Base-by-base conservation (phyloP, 306 rosid genomes). In the Prunus mume region DNA sequence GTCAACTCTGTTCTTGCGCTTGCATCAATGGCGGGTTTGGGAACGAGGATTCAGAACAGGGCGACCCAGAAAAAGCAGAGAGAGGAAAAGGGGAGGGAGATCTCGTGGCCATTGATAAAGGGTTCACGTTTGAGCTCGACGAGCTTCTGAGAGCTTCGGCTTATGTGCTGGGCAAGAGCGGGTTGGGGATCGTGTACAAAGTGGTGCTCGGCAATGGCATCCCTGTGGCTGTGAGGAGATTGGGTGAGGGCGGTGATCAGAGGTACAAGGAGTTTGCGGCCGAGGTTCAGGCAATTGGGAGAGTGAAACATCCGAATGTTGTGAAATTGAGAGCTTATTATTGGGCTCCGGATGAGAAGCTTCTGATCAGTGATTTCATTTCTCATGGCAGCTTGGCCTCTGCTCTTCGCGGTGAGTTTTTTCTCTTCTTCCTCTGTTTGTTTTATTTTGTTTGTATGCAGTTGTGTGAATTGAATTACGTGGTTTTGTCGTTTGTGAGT, bases 261-360 rank as follows among this genome's bases (percentile, higher is more conserved):
- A 87, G 99, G 86, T 96, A 91, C 22, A 92, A 88, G 86, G 99
- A 96, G 74, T 96, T 96, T 60, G 91, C 86, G 38, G 86, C 97
- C 76, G 99, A 96, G 80, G 88, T 91, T 50, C 93, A 89, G 74
- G 97, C 97, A 17, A 96, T 96, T 66, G 99, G 97, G 82, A 88
- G 84, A 67, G 93, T 96, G 38, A 96, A 93, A 63, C 99, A 96
- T 71, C 99, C 99, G 0, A 96, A 96, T 55, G 68, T 96, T 71
- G 97, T 92, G 27, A 92, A 2, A 76, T 64, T 96, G 67, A 89
- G 97, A 70, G 99, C 99, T 12, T 96, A 92, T 34, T 96, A 92
- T 72, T 96, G 98, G 99, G 99, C 98, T 46, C 84, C 90, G 15
- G 99, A 96, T 71, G 99, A 96, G 83, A 96, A 96, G 93, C 98